Percentiles rank a stretch among this genome's conserved stretches.
These are phyloP conservation scores for Boletus semigastroideus DNA, from an alignment of 1,284 basidiomycete species.

Conservation along the genomic window DNA sequence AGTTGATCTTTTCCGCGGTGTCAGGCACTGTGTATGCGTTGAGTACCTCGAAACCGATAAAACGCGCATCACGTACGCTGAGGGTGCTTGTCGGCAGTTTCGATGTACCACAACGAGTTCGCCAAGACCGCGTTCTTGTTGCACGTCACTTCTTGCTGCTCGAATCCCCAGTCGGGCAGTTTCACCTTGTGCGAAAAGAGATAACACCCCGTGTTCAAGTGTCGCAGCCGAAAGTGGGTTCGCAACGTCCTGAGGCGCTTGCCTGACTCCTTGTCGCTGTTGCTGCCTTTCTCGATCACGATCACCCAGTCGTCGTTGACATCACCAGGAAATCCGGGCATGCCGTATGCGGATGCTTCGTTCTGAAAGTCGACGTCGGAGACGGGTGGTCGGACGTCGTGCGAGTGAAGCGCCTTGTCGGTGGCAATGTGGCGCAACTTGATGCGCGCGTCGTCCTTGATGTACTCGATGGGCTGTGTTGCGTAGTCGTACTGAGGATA, in stretches of 20 bases:
- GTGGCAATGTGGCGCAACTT: conserved; percentile 83
- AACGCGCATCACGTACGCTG: conserved; percentile 53
- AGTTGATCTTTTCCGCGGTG: conserved; percentile 84
- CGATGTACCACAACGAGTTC: conserved; percentile 95
- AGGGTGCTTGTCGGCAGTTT: conserved; percentile 76
- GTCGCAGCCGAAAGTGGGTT: conserved; percentile 83
- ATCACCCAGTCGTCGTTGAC: conserved; percentile 95
- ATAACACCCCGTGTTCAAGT: conserved; percentile 90
- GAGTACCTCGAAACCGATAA: not conserved
- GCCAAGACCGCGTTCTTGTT: conserved; percentile 92
- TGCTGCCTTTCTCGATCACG: conserved; percentile 78
- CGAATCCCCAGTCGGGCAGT: conserved; percentile 95
- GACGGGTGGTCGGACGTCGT: conserved; percentile 93
- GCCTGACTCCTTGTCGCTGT: conserved; percentile 62
- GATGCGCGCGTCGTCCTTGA: conserved; percentile 72
- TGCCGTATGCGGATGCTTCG: conserved; percentile 95
- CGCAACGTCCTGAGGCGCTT: conserved; percentile 79
- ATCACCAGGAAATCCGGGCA: conserved; percentile 83
- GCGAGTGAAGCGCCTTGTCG: conserved; percentile 89
- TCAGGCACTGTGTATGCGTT: conserved; percentile 51
- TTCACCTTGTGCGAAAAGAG: conserved; percentile 98
- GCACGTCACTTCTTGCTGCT: conserved; percentile 98
- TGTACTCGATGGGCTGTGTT: conserved; percentile 57
- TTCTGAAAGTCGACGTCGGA: conserved; percentile 99
- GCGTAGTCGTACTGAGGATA: conserved; percentile 57